Evolutionary conservation across 2,329 filamentous ascomycete genomes (phyloP), one percentile per base, ranked within the genome.

Genomic region (Myrmaecium sp.): DNA sequence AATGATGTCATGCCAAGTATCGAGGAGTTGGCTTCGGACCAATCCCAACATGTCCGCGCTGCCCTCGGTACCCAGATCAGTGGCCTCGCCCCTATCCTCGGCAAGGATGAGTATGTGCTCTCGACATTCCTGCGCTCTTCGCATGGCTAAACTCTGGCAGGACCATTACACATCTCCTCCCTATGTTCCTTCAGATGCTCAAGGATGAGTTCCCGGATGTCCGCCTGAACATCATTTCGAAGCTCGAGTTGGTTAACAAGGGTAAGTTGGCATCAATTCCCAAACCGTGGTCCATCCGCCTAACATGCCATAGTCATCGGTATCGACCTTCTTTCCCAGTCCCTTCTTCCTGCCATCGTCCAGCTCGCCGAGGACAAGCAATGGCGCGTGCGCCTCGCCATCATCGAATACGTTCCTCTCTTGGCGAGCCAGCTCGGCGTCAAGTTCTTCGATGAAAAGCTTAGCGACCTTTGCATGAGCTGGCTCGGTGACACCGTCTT

Each of bases 121-220:
- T 12, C 39, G 38, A 37, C 13, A 27, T n/a, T 31, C 27, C 33
- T 42, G 27, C 47, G 34, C 14, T 21, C 14, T 21, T 10, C 17
- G 21, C 3, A 13, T 15, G n/a, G 14, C 28, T 30, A 19, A 30
- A 13, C 7, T 27, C 19, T 19, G 24, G 1, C 38, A 89, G 81
- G 55, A 98, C 89, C 16, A 95, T 93, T 39, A 77, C 89, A 41
- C 89, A 98, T 51, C 72, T 98, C 23, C 69, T 98, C 23, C 89
- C 89, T 28, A 98, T 98, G 86, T 95, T 98, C 57, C 66, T 98
- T 28, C 81, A 92, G 53, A 98, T 98, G 89, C 74, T 98, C 43
- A 98, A 95, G 66, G 89, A 98, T 45, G 89, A 98, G 49, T 95
- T 94, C 54, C 89, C 89, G 13, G 89, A 98, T 50, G 89, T 98